These are phyloP conservation scores for Hypoxylon sp. DNA, from an alignment of 2,329 filamentous ascomycete species.

Conservation along the genomic window DNA sequence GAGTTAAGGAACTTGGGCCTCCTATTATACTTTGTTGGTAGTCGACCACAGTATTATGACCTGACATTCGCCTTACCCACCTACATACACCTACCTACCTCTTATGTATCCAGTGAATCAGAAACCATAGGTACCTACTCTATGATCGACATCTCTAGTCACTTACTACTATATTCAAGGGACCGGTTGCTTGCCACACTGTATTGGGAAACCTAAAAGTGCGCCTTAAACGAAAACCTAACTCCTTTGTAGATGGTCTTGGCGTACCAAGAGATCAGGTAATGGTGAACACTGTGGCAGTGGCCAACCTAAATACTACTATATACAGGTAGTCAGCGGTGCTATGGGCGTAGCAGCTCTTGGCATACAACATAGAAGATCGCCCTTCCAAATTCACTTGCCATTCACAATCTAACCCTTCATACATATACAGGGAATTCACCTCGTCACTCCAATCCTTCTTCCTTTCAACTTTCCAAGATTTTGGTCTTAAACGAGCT, in stretches of 20 bases:
- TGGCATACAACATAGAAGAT: constrained; percentile 14
- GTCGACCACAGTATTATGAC: not conserved
- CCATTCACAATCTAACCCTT: constrained; percentile 8
- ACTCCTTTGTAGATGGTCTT: too few species aligned
- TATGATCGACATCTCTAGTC: too few species aligned
- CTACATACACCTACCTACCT: not conserved
- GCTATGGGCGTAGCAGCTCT: not conserved
- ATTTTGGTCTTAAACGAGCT: not conserved
- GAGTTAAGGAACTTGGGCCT: constrained; percentile 7
- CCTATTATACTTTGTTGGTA: not conserved
- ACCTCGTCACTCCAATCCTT: not conserved
- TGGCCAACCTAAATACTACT: too few species aligned
- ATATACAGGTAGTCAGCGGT: too few species aligned
- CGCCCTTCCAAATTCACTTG: not conserved
- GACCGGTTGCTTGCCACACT: too few species aligned
- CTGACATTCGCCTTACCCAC: not conserved
- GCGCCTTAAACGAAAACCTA: too few species aligned
- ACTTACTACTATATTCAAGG: too few species aligned
- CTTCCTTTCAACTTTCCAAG: constrained; percentile 10
- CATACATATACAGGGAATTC: constrained; percentile 22
- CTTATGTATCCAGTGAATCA: not conserved
- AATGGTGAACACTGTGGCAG: too few species aligned
- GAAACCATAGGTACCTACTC: too few species aligned
- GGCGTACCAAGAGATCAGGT: too few species aligned
- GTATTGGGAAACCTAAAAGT: too few species aligned